These are phyloP conservation scores for Phytophthora cryptogea DNA, from an alignment of 352 stramenopile species.

Conservation along the genomic window DNA sequence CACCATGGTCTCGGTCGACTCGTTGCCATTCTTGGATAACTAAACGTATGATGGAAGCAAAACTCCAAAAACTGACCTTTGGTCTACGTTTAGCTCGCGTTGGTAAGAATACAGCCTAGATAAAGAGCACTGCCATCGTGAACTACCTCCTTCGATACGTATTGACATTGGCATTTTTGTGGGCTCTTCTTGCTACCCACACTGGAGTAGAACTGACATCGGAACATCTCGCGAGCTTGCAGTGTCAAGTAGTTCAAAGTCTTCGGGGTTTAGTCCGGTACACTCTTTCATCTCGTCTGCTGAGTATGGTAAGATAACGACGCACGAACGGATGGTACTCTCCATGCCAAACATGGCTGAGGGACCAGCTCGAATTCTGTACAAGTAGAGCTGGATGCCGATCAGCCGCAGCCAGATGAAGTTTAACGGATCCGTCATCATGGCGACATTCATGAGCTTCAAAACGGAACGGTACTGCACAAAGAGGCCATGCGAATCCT, in stretches of 20 bases:
- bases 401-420: constrained; percentile 35
- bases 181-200: background rate
- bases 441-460: constrained; percentile 50
- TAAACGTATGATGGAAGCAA: no score
- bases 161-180: no score
- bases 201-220: constrained; percentile 11
- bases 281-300: constrained; percentile 31
- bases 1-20: no score
- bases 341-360: background rate
- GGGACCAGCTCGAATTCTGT: constrained; percentile 15
- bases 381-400: constrained; percentile 38
- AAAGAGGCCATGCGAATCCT: constrained; percentile 1
- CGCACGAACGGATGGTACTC: constrained; percentile 1
- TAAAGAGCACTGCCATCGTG: no score
- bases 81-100: no score
- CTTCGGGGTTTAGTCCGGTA: constrained; percentile 18
- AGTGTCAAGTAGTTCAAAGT: constrained; percentile 29
- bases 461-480: constrained; percentile 28
- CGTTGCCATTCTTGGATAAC: no score
- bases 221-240: constrained; percentile 26
- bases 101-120: no score
- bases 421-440: constrained; percentile 54
- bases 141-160: no score
- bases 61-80: no score
- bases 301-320: constrained; percentile 36